A percentile compares a stretch with the other conserved stretches of the same genome.
These are phyloP conservation scores for Lablab purpureus DNA, from an alignment of 306 rosid species.

Conservation along the genomic window DNA sequence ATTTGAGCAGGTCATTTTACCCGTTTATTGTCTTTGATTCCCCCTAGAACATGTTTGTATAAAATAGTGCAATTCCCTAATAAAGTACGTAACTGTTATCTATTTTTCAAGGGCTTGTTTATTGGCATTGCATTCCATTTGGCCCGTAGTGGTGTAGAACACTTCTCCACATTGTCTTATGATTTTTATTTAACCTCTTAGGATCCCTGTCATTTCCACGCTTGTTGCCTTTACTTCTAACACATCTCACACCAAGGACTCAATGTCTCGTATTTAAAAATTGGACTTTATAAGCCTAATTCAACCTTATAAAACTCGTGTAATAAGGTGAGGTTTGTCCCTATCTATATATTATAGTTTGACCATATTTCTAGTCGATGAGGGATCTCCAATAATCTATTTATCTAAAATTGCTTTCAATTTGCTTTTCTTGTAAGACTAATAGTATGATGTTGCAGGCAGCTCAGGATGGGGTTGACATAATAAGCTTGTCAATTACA, in stretches of 20 bases:
- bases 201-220: not conserved
- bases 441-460: constrained; percentile 64
- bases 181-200: constrained; percentile 11
- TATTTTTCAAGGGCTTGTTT: not conserved
- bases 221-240: constrained; percentile 5
- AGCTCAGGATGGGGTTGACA: constrained; percentile 95
- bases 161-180: not conserved
- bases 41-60: not conserved
- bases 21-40: constrained; percentile 3
- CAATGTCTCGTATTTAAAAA: too few relatives aligned
- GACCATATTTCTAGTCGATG: too few relatives aligned
- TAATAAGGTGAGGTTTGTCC: too few relatives aligned
- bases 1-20: constrained; percentile 1
- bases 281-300: too few relatives aligned
- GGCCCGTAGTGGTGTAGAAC: not conserved
- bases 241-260: too few relatives aligned
- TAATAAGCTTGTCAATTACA: constrained; percentile 88
- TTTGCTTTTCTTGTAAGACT: constrained; percentile 8
- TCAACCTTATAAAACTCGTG: too few relatives aligned
- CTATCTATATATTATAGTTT: too few relatives aligned
- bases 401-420: constrained; percentile 13
- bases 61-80: not conserved
- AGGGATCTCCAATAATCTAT: too few relatives aligned
- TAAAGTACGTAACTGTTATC: not conserved
- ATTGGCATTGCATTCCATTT: not conserved